Evolutionary conservation across 805 yeast species (phyloP).

Genomic region (Sugiyamaella smithiae): DNA sequence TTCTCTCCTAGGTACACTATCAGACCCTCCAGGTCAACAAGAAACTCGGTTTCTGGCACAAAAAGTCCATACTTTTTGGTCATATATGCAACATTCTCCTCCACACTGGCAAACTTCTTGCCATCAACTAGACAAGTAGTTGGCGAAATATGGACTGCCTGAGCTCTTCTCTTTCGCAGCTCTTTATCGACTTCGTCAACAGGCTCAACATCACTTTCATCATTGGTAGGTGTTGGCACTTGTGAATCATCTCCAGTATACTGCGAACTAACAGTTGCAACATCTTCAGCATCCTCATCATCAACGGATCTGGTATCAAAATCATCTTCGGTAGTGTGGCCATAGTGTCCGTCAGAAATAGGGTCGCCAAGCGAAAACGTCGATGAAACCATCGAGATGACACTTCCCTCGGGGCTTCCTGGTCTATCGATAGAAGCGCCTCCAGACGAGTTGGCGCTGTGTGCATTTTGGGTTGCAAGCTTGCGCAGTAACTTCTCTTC

Average conservation of each 20-base stretch:
- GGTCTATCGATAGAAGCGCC: slow-evolving; percentile 12
- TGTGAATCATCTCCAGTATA: background rate
- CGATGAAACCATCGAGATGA: slow-evolving; percentile 18
- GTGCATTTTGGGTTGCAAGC: slow-evolving; percentile 1
- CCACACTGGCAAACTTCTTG: slow-evolving; percentile 48
- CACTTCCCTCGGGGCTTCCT: slow-evolving; percentile 21
- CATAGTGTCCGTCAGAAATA: slow-evolving; percentile 15
- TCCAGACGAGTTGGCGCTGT: background rate
- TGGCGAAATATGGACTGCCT: slow-evolving; percentile 31
- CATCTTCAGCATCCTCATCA: background rate
- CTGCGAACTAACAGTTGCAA: background rate
- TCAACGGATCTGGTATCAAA: slow-evolving; percentile 13
- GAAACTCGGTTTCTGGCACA: slow-evolving; percentile 74
- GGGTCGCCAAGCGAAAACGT: slow-evolving; percentile 30
- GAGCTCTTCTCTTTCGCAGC: slow-evolving; percentile 19
- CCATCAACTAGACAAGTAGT: slow-evolving; percentile 44
- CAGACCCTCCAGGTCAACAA: slow-evolving; percentile 68
- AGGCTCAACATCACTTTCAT: slow-evolving; percentile 20
- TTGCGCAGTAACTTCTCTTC: slow-evolving; percentile 30
- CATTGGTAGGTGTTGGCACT: slow-evolving; percentile 6
- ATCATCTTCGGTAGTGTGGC: slow-evolving; percentile 13
- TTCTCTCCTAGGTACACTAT: slow-evolving; percentile 74
- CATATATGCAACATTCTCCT: slow-evolving; percentile 72
- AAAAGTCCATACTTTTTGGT: slow-evolving; percentile 76
- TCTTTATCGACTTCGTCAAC: slow-evolving; percentile 29